phyloP scores from a whole-genome alignment of 768 basidiomycete species.

The Leccinum sublutescens region DNA sequence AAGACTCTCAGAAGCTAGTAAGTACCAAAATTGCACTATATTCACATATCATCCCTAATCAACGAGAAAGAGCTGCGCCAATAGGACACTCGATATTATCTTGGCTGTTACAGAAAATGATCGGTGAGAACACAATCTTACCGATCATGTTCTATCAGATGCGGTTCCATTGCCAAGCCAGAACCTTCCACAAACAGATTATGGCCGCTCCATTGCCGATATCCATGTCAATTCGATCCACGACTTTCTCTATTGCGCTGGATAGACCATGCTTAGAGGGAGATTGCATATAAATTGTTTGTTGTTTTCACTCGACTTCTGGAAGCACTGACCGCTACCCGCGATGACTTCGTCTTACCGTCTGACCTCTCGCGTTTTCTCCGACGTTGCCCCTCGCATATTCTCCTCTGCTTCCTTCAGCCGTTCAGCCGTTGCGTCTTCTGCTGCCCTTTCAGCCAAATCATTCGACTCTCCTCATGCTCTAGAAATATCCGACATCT shows the following conservation, averaged over 20 bases:
- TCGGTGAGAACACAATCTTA: no score
- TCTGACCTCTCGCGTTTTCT: slow-evolving; percentile 7
- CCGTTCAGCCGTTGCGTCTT: slow-evolving; percentile 15
- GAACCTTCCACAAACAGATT: slow-evolving; percentile 3
- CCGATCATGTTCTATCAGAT: not conserved
- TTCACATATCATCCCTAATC: not conserved
- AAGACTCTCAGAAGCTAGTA: not conserved
- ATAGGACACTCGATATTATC: not conserved
- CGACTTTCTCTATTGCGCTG: not conserved
- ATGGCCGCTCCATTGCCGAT: slow-evolving; percentile 26
- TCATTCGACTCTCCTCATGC: slow-evolving; percentile 13
- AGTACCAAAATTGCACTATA: not conserved
- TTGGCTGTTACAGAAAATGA: not conserved
- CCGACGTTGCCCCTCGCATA: slow-evolving; percentile 8
- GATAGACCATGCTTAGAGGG: not conserved
- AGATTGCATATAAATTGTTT: slow-evolving; percentile 19
- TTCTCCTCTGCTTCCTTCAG: slow-evolving; percentile 12
- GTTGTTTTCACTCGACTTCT: not conserved
- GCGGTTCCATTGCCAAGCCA: not conserved
- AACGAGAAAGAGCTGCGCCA: not conserved
- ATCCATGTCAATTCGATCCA: slow-evolving; percentile 1
- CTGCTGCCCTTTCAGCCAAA: slow-evolving; percentile 2
- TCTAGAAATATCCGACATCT: slow-evolving; percentile 48
- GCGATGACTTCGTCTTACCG: slow-evolving; percentile 19
- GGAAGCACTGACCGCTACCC: not conserved